Evolutionary conservation across 2,329 filamentous ascomycete species (phyloP), one percentile per base, ranked within the genome.

Genomic region (Botrytis aclada): DNA sequence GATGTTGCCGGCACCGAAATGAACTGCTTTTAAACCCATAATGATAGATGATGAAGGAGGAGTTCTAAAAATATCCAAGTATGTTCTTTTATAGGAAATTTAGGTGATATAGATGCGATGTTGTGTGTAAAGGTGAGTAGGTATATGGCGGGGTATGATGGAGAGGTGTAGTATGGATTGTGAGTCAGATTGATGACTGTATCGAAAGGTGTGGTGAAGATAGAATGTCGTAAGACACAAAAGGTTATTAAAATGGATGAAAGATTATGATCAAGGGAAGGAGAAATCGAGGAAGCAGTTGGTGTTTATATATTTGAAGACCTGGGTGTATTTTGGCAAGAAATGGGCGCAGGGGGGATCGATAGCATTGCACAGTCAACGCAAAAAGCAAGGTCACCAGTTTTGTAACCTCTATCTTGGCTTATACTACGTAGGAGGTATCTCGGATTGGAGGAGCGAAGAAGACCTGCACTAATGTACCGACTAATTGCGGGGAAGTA

Each of bases 1-100:
- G 81, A 96, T 95, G 83, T 95, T 95, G 81, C 93, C 93, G 79
- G 92, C 92, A 77, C 93, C 93, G 79, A 96, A 95, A 84, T 95
- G 93, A 82, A 95, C 89, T 77, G 93, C 93, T 82, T 92, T 93
- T 82, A 89, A 90, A 66, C 71, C 73, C 74, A 77, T 78, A 14
- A 41, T 77, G 70, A 72, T 56, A 29, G 22, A 45, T 69, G 22
- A n/a, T 41, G 65, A 72, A 20, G 12, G n/a, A 66, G 22, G 41
- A 6, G 47, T 22, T 58, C 12, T 29, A 29, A 10, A 43, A 41
- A n/a, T 22, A 10, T 47, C 16, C n/a, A 32, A 8, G n/a, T 37
- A 10, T 25, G 20, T 18, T 32, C 8, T n/a, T 29, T n/a, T 51
- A n/a, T 51, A 14, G 25, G 25, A 32, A 54, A 14, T 58, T 12